Base-by-base conservation (phyloP, 2,329 filamentous ascomycete species). In the Chaetomium sp. region DNA sequence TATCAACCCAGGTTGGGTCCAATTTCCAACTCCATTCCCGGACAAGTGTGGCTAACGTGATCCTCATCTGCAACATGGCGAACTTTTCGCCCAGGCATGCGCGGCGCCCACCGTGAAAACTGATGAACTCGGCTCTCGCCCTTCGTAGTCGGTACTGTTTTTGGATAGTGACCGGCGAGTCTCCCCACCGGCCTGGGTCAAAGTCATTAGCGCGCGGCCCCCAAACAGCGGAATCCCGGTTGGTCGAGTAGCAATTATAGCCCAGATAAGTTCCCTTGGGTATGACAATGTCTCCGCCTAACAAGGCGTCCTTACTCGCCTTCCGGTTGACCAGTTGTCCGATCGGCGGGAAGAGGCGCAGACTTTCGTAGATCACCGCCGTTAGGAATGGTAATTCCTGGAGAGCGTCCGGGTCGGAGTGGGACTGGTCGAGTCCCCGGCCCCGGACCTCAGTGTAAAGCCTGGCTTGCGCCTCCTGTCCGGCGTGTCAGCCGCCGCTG, bases 331-430 rank as follows among this genome's bases (percentile, higher is more conserved):
- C 79, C 50, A 84, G 74, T 64, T 83, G 81, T 0, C 75, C 78
- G 58, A 84, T 78, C 8, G 82, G 81, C 0, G 82, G 82, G 63
- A 79, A 81, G 54, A 84, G 74, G 1, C 82, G 79, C 13, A 83
- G 75, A 25, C 75, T 72, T 60, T 84, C 81, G 66, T 80, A 78
- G 23, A 83, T 72, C 27, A 80, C 75, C 0, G 81, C 73, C 1
- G 77, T 80, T 6, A 83, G 72, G 35, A 76, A 75, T 0, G 81
- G 80, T 31, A 82, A 72, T 38, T 74, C 72, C 31, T 69, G 75
- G 54, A 72, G 71, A 42, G 21, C 68, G 60, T 68, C 72, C 60
- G 45, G 35, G 38, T 67, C 55, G 0, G 29, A 57, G 16, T 29
- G 2, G 8, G 29, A 16, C 6, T 19, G 16, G 7, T 50, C 53